Conservation (phyloP, 2,329 filamentous ascomycete genomes). For the Venturiaceae sp. region DNA sequence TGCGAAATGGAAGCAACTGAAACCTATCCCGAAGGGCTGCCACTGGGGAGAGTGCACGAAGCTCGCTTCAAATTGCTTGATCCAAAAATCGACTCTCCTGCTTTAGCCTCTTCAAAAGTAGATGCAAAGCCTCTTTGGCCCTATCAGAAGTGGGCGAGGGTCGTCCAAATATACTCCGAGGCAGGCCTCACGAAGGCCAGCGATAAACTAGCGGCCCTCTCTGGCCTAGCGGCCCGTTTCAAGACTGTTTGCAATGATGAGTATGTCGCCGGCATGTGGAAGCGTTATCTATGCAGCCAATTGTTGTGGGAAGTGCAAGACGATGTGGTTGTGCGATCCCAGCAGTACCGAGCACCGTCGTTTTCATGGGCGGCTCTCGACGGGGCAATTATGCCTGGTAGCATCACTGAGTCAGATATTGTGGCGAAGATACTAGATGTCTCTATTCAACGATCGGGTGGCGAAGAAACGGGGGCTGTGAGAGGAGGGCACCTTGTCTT, state of each 20-base stretch:
- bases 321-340: conserved; percentile 1
- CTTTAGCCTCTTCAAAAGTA: conserved; percentile 5
- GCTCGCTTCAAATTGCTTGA: conserved; percentile 10
- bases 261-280: conserved; percentile 14
- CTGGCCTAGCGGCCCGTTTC: conserved; percentile 11
- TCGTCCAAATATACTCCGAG: conserved; percentile 14
- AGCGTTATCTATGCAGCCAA: conserved; percentile 11
- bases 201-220: conserved; percentile 14
- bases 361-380: conserved; percentile 7
- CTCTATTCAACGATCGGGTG: no score
- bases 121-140: conserved; percentile 10
- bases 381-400: no score
- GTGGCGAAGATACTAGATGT: no score
- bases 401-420: no score
- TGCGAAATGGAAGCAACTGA: conserved; percentile 2
- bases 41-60: conserved; percentile 4
- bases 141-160: conserved; percentile 12
- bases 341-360: background rate
- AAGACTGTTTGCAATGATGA: conserved; percentile 10
- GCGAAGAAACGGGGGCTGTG: no score
- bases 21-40: conserved; percentile 7
- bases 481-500: no score
- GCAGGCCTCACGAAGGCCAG: conserved; percentile 7
- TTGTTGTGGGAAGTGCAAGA: conserved; percentile 13
- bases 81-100: background rate